Percentiles rank a stretch among this genome's conserved stretches.
phyloP scores from a whole-genome alignment of 2,329 filamentous ascomycete genomes.

The Huntiella savannae region DNA sequence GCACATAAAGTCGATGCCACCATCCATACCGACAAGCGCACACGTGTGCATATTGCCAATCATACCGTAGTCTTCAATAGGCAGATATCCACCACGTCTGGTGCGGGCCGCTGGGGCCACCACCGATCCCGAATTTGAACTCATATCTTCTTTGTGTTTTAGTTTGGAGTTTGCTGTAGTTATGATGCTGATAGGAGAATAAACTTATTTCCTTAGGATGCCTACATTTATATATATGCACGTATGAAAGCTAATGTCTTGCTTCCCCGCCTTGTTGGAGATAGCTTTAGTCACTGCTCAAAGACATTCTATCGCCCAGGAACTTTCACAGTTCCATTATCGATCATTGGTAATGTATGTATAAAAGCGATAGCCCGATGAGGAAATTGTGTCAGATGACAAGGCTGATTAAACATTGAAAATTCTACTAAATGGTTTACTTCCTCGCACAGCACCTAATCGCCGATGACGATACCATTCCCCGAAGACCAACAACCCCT shows the following conservation, averaged over 20 bases:
- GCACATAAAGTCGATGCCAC: constrained; percentile 60
- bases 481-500: no score
- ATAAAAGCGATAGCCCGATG: no score
- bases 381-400: no score
- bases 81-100: constrained; percentile 28
- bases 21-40: constrained; percentile 54
- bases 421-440: no score
- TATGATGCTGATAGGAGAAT: background rate
- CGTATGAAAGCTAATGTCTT: background rate
- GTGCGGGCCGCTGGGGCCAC: constrained; percentile 1
- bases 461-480: no score
- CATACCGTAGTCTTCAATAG: constrained; percentile 60
- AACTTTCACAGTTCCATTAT: no score
- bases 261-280: background rate
- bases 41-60: constrained; percentile 68
- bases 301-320: no score
- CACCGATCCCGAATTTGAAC: background rate
- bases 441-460: no score
- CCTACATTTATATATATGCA: background rate
- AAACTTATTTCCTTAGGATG: background rate
- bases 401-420: no score
- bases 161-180: background rate
- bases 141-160: background rate
- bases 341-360: no score
- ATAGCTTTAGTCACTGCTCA: no score